These are phyloP conservation scores for Globomyces pollinis-pini DNA, from an alignment of 192 early-diverging fungal genomes.

Conservation along the genomic window DNA sequence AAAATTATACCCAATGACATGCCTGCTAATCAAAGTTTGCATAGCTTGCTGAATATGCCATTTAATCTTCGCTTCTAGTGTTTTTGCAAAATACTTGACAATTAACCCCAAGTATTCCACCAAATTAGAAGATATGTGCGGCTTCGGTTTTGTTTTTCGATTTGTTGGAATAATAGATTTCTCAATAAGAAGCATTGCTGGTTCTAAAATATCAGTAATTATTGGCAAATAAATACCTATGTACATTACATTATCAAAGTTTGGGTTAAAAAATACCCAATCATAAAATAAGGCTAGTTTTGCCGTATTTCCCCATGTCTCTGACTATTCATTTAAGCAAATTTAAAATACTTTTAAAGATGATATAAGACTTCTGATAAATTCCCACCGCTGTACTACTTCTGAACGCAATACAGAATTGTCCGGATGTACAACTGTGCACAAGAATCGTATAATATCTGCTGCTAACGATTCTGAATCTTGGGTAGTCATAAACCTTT, in stretches of 20 bases:
- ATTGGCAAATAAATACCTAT: too few relatives aligned
- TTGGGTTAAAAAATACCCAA: conserved; percentile 67
- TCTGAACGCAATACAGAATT: conserved; percentile 61
- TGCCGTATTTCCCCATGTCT: conserved; percentile 52
- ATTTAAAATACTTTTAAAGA: too few relatives aligned
- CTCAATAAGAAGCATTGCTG: conserved; percentile 67
- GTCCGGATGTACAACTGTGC: conserved; percentile 62
- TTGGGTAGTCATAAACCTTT: conserved; percentile 47
- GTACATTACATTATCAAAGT: conserved; percentile 61
- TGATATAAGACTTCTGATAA: conserved; percentile 55
- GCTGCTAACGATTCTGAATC: conserved; percentile 52
- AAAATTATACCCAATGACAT: conserved; percentile 50
- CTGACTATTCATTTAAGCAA: too few relatives aligned
- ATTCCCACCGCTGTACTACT: conserved; percentile 64
- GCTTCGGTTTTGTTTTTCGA: conserved; percentile 25
- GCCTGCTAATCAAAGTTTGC: conserved; percentile 48
- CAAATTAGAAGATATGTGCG: conserved; percentile 57
- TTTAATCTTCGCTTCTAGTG: conserved; percentile 37
- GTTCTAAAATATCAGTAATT: conserved; percentile 67
- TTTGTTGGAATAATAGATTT: conserved; percentile 37
- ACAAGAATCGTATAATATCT: conserved; percentile 69
- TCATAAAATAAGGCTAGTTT: conserved; percentile 72
- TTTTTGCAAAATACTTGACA: conserved; percentile 51
- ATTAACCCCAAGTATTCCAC: conserved; percentile 61
- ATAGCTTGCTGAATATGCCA: conserved; percentile 46